Evolutionary conservation across 139 green algal genomes (phyloP).

Genomic region (Coelastrella sp.): DNA sequence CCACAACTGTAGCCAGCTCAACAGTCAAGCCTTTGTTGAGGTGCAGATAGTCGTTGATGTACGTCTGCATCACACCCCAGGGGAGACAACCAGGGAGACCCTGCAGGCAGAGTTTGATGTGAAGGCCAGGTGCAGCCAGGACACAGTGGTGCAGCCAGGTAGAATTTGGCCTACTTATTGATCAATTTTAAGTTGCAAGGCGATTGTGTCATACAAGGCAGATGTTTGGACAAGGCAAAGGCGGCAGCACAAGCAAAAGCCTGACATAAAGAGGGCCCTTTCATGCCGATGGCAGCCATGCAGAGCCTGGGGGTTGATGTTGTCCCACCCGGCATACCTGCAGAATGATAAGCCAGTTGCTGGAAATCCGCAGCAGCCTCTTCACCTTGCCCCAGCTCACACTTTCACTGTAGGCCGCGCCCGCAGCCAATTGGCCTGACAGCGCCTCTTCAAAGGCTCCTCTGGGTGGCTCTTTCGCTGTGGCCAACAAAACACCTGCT

Average conservation of each 20-base stretch:
- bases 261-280: too few species aligned
- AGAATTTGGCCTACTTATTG: too few species aligned
- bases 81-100: conserved; percentile 36
- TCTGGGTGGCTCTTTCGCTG: conserved; percentile 69
- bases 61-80: conserved; percentile 64
- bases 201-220: too few species aligned
- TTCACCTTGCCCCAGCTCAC: conserved; percentile 73
- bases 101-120: background rate
- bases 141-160: too few species aligned
- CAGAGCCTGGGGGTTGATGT: background rate
- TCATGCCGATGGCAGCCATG: too few species aligned
- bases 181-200: too few species aligned
- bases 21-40: conserved; percentile 58
- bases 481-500: conserved; percentile 71
- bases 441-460: conserved; percentile 69
- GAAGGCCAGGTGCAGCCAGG: too few species aligned
- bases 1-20: conserved; percentile 63
- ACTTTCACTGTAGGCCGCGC: conserved; percentile 68
- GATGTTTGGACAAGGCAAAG: too few species aligned
- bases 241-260: too few species aligned
- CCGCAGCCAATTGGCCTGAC: conserved; percentile 45
- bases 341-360: conserved; percentile 80
- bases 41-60: conserved; percentile 87
- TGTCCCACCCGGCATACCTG: conserved; percentile 54
- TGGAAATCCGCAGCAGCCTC: conserved; percentile 64